Percentiles rank a stretch among this genome's conserved stretches.
phyloP scores from a whole-genome alignment of 2,329 filamentous ascomycete species.

The Colletotrichum camelliae region DNA sequence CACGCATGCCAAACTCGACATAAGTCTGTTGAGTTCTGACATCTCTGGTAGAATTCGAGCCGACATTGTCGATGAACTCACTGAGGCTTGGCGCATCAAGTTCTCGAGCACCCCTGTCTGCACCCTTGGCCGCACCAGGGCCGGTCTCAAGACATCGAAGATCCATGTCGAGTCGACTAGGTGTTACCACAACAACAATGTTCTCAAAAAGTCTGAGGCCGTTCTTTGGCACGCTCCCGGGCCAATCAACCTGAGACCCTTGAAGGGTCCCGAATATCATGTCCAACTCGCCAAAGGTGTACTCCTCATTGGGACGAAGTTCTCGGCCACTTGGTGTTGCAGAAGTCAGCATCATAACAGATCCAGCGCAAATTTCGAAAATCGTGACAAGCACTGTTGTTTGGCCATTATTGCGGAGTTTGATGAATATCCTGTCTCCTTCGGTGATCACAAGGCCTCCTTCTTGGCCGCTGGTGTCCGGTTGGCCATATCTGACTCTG shows the following conservation, averaged over 20 bases:
- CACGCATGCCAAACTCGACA: background rate
- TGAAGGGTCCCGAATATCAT: background rate
- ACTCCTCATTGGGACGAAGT: background rate
- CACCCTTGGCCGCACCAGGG: background rate
- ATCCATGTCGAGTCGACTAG: background rate
- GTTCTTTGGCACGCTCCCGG: rapidly evolving
- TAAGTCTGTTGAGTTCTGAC: rapidly evolving
- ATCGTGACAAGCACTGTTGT: rapidly evolving
- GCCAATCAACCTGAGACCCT: background rate
- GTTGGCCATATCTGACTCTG: background rate
- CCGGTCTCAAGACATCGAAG: background rate
- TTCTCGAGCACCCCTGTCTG: background rate
- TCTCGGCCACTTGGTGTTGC: background rate
- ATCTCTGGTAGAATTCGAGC: background rate
- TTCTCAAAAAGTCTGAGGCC: background rate
- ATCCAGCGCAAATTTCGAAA: background rate
- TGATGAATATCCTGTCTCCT: background rate
- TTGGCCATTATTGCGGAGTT: background rate
- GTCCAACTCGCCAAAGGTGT: background rate
- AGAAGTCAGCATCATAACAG: background rate
- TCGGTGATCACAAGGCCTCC: background rate
- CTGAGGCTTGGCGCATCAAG: background rate
- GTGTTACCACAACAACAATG: background rate
- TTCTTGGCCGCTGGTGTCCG: background rate
- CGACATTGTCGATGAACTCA: background rate